Evolutionary conservation across 805 yeast species (phyloP), one percentile per base, ranked within the genome.

Genomic region (Myxozyma vanderwaltii): DNA sequence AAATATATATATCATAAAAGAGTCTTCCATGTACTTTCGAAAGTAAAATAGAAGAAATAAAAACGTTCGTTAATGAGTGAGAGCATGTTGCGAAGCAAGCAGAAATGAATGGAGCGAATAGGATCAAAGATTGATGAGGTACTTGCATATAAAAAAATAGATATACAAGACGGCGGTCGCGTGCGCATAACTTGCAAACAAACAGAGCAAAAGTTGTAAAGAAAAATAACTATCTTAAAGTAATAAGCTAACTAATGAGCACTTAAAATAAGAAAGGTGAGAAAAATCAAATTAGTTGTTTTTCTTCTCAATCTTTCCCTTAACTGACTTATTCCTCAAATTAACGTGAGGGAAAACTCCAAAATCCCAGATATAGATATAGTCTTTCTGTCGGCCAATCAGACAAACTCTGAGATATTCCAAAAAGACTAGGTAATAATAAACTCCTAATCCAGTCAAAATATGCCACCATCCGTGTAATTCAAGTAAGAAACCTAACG

Each of bases 381-480:
- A 91, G 33, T 81, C 77, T 27, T 79, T 74, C 27, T 82, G 81
- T n/a, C 76, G 75, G 4, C 84, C 85, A 15, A 77, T 77, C 70
- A 89, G 80, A 73, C 86, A 84, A 33, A 86, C 76, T 65, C 92
- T 80, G 63, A 91, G 75, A 63, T 87, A 82, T 75, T 90, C 91
- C 69, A 88, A 80, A 70, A 87, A 90, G 2, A 88, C 84, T 64
- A 91, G 80, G 74, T 89, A 91, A 71, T 80, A 86, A 73, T 92
- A 92, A 10, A 92, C 94, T 1, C 97, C 96, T 21, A 84, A 76
- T 0, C 96, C 96, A 41, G 75, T 74, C 48, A 72, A 63, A 44
- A 73, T 59, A 71, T 92, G 98, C 98, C 98, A 92, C 97, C 97
- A 92, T 24, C 96, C 96, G 69, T 92, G 98, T 29, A 96, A 87